These are phyloP conservation scores for Kwoniella pini DNA, from an alignment of 768 basidiomycete genomes.

Conservation along the genomic window DNA sequence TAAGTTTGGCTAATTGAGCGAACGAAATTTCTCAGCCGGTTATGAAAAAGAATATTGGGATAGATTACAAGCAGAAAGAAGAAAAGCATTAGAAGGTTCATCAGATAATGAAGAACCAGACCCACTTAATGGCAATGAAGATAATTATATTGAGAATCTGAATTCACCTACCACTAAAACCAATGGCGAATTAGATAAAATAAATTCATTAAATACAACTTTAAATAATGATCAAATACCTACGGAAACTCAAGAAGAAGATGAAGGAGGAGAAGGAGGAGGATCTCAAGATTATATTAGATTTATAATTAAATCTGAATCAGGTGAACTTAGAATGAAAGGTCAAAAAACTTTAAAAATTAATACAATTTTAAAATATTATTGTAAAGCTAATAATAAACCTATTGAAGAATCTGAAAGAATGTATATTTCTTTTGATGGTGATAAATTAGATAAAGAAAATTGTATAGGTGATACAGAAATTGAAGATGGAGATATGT, in stretches of 20 bases:
- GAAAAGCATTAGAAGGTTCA: constrained; percentile 5
- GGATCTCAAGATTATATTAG: constrained; percentile 1
- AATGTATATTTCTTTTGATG: constrained; percentile 14
- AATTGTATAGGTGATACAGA: constrained; percentile 12
- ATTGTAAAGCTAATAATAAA: constrained; percentile 6
- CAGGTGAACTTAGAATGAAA: constrained; percentile 8
- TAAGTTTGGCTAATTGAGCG: background rate
- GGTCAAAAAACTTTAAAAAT: background rate
- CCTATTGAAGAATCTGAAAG: background rate
- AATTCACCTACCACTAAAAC: background rate
- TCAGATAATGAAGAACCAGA: background rate
- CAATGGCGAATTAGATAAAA: too few relatives aligned
- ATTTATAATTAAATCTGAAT: background rate
- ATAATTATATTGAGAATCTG: background rate
- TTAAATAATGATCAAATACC: too few relatives aligned
- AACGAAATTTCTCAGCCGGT: background rate
- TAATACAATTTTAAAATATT: background rate
- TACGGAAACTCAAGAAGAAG: background rate
- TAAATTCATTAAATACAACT: background rate
- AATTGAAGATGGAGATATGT: constrained; percentile 19
- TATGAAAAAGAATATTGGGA: constrained; percentile 23
- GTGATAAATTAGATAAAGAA: constrained; percentile 13
- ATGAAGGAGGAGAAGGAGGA: background rate
- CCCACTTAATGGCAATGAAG: background rate
- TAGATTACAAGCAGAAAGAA: constrained; percentile 2